phyloP scores from a whole-genome alignment of 2,329 filamentous ascomycete species.

The Alternaria sp. region DNA sequence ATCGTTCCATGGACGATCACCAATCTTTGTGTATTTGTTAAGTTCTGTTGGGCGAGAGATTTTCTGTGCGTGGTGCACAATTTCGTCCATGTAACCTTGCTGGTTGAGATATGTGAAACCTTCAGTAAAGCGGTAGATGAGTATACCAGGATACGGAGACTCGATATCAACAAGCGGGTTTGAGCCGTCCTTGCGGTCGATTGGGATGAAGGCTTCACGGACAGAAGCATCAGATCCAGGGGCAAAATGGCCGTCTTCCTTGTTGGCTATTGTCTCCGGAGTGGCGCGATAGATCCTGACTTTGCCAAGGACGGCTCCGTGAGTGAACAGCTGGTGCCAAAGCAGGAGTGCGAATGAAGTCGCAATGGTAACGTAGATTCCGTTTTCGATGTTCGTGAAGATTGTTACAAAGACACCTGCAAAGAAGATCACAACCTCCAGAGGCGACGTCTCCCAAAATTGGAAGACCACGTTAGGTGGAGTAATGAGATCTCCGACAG shows the following conservation, averaged over 20 bases:
- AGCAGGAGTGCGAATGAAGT: slow-evolving; percentile 80
- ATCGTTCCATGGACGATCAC: slow-evolving; percentile 91
- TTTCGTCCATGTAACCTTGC: slow-evolving; percentile 82
- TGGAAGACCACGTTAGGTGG: slow-evolving; percentile 90
- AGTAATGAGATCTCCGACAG: slow-evolving; percentile 90
- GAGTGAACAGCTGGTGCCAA: slow-evolving; percentile 82
- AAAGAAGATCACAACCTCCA: slow-evolving; percentile 93
- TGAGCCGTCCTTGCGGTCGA: slow-evolving; percentile 87
- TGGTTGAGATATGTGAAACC: slow-evolving; percentile 97
- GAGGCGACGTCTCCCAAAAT: slow-evolving; percentile 91
- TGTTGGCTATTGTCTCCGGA: slow-evolving; percentile 73
- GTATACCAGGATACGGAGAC: slow-evolving; percentile 86
- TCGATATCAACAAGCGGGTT: slow-evolving; percentile 84
- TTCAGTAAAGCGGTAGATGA: slow-evolving; percentile 95
- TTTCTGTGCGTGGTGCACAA: slow-evolving; percentile 55
- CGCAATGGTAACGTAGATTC: slow-evolving; percentile 86
- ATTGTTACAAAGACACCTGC: slow-evolving; percentile 89
- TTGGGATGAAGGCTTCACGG: slow-evolving; percentile 65
- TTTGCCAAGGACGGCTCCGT: slow-evolving; percentile 77
- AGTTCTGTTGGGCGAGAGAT: slow-evolving; percentile 80
- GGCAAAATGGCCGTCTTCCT: slow-evolving; percentile 28
- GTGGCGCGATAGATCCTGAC: slow-evolving; percentile 85
- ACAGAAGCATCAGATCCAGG: slow-evolving; percentile 16
- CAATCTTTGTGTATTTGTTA: slow-evolving; percentile 64
- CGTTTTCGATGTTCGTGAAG: slow-evolving; percentile 88